Conservation (phyloP, 1,284 basidiomycete species). For the Xerocomus amazonicus region DNA sequence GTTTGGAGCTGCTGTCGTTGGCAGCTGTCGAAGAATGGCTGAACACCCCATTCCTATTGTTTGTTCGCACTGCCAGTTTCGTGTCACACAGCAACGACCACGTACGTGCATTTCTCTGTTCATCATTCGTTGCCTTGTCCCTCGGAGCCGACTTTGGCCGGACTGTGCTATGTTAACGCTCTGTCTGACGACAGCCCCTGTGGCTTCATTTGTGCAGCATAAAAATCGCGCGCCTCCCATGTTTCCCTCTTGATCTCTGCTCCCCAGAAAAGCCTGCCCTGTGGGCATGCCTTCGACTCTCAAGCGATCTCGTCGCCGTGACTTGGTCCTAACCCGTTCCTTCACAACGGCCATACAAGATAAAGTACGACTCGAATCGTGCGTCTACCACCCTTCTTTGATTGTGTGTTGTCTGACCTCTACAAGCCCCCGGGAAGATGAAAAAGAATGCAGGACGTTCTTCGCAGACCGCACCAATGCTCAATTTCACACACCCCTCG, state of each 20-base stretch:
- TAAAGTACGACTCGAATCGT: conserved; percentile 34
- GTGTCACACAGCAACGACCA: conserved; percentile 15
- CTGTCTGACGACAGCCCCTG: conserved; percentile 24
- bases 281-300: conserved; percentile 36
- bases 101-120: conserved; percentile 5
- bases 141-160: conserved; percentile 9
- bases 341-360: conserved; percentile 36
- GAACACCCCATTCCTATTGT: conserved; percentile 24
- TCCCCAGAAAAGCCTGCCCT: conserved; percentile 14
- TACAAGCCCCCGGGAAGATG: conserved; percentile 18
- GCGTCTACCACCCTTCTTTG: conserved; percentile 7
- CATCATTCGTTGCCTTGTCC: conserved; percentile 7
- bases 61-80: no score
- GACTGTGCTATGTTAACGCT: background rate
- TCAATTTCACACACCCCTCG: conserved; percentile 2
- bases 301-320: conserved; percentile 36
- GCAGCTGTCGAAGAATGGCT: conserved; percentile 19
- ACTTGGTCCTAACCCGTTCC: conserved; percentile 35
- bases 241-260: conserved; percentile 11
- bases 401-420: conserved; percentile 5
- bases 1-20: conserved; percentile 11
- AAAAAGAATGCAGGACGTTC: conserved; percentile 19
- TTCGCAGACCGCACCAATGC: conserved; percentile 27
- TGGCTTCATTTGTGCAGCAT: conserved; percentile 29
- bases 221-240: conserved; percentile 26